Conservation (phyloP, 257 asterid genomes). For the Solanum boliviense region DNA sequence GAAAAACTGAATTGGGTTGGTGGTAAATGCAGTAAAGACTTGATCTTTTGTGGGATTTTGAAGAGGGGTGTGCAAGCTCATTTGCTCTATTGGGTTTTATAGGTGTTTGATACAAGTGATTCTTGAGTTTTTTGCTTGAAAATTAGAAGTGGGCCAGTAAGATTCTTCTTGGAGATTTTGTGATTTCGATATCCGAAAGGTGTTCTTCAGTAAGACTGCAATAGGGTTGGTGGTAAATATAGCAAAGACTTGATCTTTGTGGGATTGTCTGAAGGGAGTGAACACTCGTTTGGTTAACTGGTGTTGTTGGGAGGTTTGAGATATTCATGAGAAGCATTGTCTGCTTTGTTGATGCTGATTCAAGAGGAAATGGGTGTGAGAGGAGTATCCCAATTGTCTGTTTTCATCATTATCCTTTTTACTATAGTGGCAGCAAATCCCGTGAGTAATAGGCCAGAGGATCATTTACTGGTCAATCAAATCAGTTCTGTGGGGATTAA, state of each 20-base stretch:
- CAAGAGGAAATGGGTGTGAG: constrained; percentile 28
- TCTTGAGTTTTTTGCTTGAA: background rate
- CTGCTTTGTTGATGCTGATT: constrained; percentile 22
- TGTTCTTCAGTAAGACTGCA: constrained; percentile 6
- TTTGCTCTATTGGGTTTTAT: background rate
- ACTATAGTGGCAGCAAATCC: constrained; percentile 18
- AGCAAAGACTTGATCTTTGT: constrained; percentile 18
- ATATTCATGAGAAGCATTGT: constrained; percentile 20
- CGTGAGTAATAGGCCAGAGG: constrained; percentile 29
- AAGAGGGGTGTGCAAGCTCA: background rate
- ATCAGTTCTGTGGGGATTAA: constrained; percentile 30
- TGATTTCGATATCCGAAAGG: constrained; percentile 7
- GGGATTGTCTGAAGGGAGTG: background rate
- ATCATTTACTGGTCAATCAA: constrained; percentile 28
- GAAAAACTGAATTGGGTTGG: constrained; percentile 11
- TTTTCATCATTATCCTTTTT: constrained; percentile 27
- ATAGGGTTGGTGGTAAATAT: constrained; percentile 12
- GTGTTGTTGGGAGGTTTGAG: background rate
- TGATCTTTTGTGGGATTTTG: background rate
- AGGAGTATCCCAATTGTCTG: constrained; percentile 18
- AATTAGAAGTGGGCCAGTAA: background rate
- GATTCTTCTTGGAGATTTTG: constrained; percentile 1
- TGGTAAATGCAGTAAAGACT: constrained; percentile 20
- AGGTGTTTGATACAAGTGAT: background rate
- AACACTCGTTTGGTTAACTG: background rate